Evolutionary conservation across 768 basidiomycete species (phyloP).

Genomic region (Dentipellis sp.): DNA sequence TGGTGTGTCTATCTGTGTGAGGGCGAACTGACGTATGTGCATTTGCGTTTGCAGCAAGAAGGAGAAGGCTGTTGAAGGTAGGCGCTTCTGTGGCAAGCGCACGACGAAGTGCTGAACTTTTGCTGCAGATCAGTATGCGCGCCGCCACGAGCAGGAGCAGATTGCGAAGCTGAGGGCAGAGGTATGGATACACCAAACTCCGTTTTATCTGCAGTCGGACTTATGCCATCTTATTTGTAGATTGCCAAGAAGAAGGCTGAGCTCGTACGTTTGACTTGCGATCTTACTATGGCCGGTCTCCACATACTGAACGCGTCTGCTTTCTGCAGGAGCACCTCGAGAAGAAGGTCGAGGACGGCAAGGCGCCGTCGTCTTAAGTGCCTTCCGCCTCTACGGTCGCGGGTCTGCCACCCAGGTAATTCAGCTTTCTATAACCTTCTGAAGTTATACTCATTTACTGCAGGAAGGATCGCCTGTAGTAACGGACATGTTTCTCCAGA

Average conservation of each 20-base stretch:
- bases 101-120: conserved; percentile 1
- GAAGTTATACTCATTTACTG: no score
- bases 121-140: conserved; percentile 51
- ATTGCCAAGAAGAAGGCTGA: conserved; percentile 24
- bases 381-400: no score
- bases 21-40: conserved; percentile 1
- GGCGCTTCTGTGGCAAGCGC: conserved; percentile 7
- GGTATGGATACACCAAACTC: conserved; percentile 27
- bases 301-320: background rate
- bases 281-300: background rate
- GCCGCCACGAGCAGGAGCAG: conserved; percentile 46
- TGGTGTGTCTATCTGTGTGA: conserved; percentile 1
- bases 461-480: no score
- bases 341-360: background rate
- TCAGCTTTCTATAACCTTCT: no score
- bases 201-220: background rate
- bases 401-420: no score
- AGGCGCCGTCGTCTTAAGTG: no score
- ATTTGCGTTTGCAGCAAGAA: conserved; percentile 41
- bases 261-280: conserved; percentile 17
- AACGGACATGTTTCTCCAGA: no score
- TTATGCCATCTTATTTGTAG: conserved; percentile 8
- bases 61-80: conserved; percentile 65
- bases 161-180: conserved; percentile 48
- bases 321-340: background rate